Evolutionary conservation across 495 filamentous ascomycete genomes (phyloP), one percentile per base, ranked within the genome.

Genomic region (Haplographium delicatum): DNA sequence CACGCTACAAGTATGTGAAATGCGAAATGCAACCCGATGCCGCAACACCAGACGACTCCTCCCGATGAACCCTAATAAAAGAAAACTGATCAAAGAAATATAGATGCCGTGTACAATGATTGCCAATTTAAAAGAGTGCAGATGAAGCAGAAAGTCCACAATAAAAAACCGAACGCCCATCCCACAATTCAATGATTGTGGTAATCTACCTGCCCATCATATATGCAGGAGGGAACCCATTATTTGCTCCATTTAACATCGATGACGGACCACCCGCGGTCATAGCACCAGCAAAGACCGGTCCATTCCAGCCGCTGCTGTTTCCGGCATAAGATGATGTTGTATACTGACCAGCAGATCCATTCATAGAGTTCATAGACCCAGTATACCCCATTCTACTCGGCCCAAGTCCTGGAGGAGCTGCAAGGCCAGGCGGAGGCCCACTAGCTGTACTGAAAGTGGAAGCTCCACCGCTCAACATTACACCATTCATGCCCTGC

Each of bases 381-480:
- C 49, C 56, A 26, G 51, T 35, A 47, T 59, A 60, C 6, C 34
- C 37, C 50, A 68, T 39, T 55, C 73, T 66, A 54, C 62, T 65
- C 41, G 75, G 67, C 22, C 68, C 68, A 22, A 87, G 71, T 24
- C 85, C 85, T 16, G 86, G 86, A 8, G 86, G 86, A 26, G 79
- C 81, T 1, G 77, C 49, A 31, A 91, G 72, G 0, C 86, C 86
- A 0, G 86, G 86, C 5, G 86, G 86, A 19, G 86, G 86, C 5
- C 86, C 84, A 62, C 71, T 88, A 5, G 85, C 83, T 0, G 83
- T 80, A 4, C 82, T 82, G 61, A 88, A 90, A 48, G 78, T 72
- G 49, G 78, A 73, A 34, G 63, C 59, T 13, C 64, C 54, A 13
- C n/a, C 67, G 59, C 23, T 58, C 28, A 52, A 73, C 56, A 74